Evolutionary conservation across 305 asterid species (phyloP), one percentile per base, ranked within the genome.

Genomic region (Euphrasia arctica): DNA sequence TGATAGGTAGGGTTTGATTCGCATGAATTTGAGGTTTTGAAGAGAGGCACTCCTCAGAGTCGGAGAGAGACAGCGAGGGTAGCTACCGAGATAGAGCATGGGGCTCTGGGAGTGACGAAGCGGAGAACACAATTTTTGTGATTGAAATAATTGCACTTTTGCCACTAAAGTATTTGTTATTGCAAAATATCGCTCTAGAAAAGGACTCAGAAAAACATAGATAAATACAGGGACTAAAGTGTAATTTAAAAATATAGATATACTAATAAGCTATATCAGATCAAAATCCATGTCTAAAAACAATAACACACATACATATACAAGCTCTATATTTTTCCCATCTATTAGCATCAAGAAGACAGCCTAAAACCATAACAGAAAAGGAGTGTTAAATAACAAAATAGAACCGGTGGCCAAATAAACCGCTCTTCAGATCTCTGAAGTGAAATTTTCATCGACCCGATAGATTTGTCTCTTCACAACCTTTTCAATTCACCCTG

Each of bases 401-500:
- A 31, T 4, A 31, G 34, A 31, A 41, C 29, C 4, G 48, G 41
- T 31, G 51, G 1, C 12, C 49, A 28, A 43, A 18, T 22, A 12
- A 36, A 62, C 34, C 65, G 34, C 34, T 31, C 50, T 54, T 29
- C 28, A 42, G 2, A 15, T 41, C 14, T 54, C 41, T 5, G 13
- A 36, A 45, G 5, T 25, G 7, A 34, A 34, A 25, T 4, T 4
- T 4, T 4, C 41, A 34, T 34, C 41, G 5, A 3, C 41, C 6
- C 41, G 6, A 4, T 34, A 34, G 41, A 34, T 34, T 34, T 34
- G 41, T 34, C 7, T 34, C 9, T 36, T 36, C 10, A 36, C 42
- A 36, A 6, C 42, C 74, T 75, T 7, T 70, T 77, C 63, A 88
- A 71, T 48, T 77, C 80, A 67, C 73, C 77, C 58, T 79, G 81